Conservation (phyloP, 2,329 filamentous ascomycete genomes). For the Colletotrichum destructivum region DNA sequence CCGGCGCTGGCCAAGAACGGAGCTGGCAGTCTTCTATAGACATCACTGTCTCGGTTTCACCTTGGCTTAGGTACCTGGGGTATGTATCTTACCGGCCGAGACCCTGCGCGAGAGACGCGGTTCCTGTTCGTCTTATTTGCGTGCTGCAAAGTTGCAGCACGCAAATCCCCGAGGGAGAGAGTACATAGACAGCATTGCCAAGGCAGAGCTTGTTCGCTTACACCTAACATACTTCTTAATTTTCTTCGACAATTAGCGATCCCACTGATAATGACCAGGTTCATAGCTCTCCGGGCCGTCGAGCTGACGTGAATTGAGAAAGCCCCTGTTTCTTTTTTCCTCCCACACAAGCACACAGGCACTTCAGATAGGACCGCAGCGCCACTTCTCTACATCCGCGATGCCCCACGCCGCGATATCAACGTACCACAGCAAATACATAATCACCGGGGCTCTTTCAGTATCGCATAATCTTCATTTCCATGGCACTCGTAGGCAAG, state of each 20-base stretch:
- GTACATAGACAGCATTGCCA: slow-evolving; percentile 18
- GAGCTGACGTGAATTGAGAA: slow-evolving; percentile 4
- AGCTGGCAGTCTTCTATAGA: slow-evolving; percentile 16
- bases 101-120: slow-evolving; percentile 1
- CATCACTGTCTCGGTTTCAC: background rate
- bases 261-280: slow-evolving; percentile 15
- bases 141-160: background rate
- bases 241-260: slow-evolving; percentile 25
- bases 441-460: background rate
- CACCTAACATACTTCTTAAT: background rate
- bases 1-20: slow-evolving; percentile 3
- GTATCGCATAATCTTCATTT: slow-evolving; percentile 37
- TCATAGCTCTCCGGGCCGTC: slow-evolving; percentile 7
- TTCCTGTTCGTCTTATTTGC: slow-evolving; percentile 13
- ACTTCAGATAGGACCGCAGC: background rate
- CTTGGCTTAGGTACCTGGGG: background rate
- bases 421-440: background rate
- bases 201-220: slow-evolving; percentile 7
- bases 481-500: slow-evolving; percentile 33
- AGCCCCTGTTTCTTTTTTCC: no score
- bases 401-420: background rate
- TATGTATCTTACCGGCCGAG: background rate
- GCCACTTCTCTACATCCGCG: background rate
- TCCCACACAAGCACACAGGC: background rate
- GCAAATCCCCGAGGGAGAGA: background rate